phyloP scores from a whole-genome alignment of 2,329 filamentous ascomycete species.

The Microsporum ferrugineum region DNA sequence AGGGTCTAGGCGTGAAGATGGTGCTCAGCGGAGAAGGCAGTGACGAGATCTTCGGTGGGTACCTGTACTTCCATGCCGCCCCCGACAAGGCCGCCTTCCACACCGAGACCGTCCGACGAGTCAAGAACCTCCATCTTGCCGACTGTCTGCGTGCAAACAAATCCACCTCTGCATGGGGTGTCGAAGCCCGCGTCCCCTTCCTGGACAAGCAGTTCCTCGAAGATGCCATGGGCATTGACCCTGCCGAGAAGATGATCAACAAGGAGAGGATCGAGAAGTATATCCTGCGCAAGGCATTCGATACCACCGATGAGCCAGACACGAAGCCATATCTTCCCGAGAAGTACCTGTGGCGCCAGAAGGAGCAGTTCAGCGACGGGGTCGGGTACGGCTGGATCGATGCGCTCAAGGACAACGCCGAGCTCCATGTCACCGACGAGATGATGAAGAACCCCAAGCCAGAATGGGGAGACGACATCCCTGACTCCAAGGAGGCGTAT shows the following conservation, averaged over 20 bases:
- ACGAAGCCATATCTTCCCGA: slow-evolving; percentile 82
- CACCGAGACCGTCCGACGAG: slow-evolving; percentile 80
- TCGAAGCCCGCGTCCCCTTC: slow-evolving; percentile 96
- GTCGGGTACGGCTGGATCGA: slow-evolving; percentile 99
- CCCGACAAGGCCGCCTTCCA: slow-evolving; percentile 89
- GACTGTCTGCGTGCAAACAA: slow-evolving; percentile 98
- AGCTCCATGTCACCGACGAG: slow-evolving; percentile 82
- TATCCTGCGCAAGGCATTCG: slow-evolving; percentile 94
- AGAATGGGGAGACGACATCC: slow-evolving; percentile 86
- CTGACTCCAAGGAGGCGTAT: slow-evolving; percentile 91
- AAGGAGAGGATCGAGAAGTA: slow-evolving; percentile 89
- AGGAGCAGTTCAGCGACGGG: slow-evolving; percentile 98
- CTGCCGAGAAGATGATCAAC: slow-evolving; percentile 89
- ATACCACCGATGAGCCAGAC: slow-evolving; percentile 75
- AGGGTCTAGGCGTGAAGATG: slow-evolving; percentile 99
- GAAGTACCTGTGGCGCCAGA: slow-evolving; percentile 93
- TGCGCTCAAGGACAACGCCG: slow-evolving; percentile 86
- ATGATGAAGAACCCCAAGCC: slow-evolving; percentile 98
- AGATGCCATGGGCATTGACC: slow-evolving; percentile 84
- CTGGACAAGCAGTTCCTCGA: slow-evolving; percentile 96
- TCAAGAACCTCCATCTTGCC: slow-evolving; percentile 93
- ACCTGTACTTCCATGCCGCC: slow-evolving; percentile 95
- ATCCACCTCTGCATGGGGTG: slow-evolving; percentile 93
- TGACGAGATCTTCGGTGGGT: slow-evolving; percentile 97
- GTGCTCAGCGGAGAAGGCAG: slow-evolving; percentile 92